A percentile compares a stretch with the other conserved stretches of the same genome.
Evolutionary conservation across 139 green algal species (phyloP).

Genomic region (Ulvella scutata): DNA sequence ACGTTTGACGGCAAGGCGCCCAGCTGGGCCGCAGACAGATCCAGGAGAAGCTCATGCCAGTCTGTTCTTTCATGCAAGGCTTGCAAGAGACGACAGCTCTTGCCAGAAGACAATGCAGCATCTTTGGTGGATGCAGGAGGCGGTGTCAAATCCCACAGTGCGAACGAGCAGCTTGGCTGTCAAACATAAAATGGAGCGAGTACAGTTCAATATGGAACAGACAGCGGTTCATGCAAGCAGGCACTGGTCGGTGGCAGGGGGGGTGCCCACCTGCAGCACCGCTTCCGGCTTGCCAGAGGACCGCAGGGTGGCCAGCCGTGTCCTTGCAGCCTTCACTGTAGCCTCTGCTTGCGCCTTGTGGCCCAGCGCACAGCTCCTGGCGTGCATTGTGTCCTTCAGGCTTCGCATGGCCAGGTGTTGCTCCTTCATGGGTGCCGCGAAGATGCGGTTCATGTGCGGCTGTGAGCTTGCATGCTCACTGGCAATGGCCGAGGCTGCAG

Average conservation of each 20-base stretch:
- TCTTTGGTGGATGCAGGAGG: too few species aligned
- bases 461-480: neutral
- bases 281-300: conserved; percentile 32
- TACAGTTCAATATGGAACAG: too few species aligned
- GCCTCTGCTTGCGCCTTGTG: neutral
- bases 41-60: too few species aligned
- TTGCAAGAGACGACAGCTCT: too few species aligned
- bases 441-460: conserved; percentile 12
- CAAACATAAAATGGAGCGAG: too few species aligned
- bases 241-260: conserved; percentile 27
- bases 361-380: conserved; percentile 40
- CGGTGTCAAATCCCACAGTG: too few species aligned
- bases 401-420: conserved; percentile 42
- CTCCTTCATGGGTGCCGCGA: conserved; percentile 82
- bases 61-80: too few species aligned
- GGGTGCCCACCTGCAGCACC: conserved; percentile 55
- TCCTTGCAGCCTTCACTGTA: neutral
- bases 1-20: too few species aligned
- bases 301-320: neutral
- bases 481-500: neutral
- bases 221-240: neutral
- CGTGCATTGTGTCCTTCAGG: conserved; percentile 46
- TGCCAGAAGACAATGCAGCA: too few species aligned
- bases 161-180: too few species aligned
- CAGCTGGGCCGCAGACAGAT: too few species aligned